Base-by-base conservation (phyloP, 1,284 basidiomycete genomes). In the Ustilago lituana region DNA sequence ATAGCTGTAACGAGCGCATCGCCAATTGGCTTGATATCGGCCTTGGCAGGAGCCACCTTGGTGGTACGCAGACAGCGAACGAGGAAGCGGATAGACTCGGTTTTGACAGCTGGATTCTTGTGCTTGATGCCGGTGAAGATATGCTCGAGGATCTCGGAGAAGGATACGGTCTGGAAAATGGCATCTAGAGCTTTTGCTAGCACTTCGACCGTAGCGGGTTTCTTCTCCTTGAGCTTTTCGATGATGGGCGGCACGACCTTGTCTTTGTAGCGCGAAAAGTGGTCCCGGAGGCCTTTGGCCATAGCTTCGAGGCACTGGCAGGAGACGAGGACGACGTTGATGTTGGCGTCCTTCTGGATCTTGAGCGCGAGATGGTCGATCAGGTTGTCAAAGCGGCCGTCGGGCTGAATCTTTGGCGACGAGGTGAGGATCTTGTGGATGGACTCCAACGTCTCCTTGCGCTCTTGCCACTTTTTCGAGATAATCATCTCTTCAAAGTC, bases 391-490 rank as follows among this genome's bases (percentile, higher is more conserved):
- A 94, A 84, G 35, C 59, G 67, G 77, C 90, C 90, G 17, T 90
- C 85, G 1, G 87, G 86, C 71, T 89, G 88, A 72, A 98, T 90
- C 58, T 90, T 88, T 9, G 90, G 89, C 12, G 90, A 88, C 15
- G 87, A 84, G 49, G 87, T 87, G 32, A 98, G 84, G 17, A 93
- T 84, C 14, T 88, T 87, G 56, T 89, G 85, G 35, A 96, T 86
- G 40, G 92, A 91, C 73, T 97, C 94, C 48, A 98, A 84, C 2
- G 88, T 91, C 50, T 84, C 80, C 77, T 97, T 94, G 26, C 96
- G 88, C 71, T 99, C 96, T 82, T 98, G 97, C 96, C 96, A 99
- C 83, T 98, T 98, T 0, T 91, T 89, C 4, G 94, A 97, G 12
- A 88, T 87, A 49, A 98, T 85, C 55, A 87, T 85, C 6, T 89